A percentile compares a stretch with the other conserved stretches of the same genome.
Conservation (phyloP, 139 green algal genomes). For the Pseudopediastrum boryanum region DNA sequence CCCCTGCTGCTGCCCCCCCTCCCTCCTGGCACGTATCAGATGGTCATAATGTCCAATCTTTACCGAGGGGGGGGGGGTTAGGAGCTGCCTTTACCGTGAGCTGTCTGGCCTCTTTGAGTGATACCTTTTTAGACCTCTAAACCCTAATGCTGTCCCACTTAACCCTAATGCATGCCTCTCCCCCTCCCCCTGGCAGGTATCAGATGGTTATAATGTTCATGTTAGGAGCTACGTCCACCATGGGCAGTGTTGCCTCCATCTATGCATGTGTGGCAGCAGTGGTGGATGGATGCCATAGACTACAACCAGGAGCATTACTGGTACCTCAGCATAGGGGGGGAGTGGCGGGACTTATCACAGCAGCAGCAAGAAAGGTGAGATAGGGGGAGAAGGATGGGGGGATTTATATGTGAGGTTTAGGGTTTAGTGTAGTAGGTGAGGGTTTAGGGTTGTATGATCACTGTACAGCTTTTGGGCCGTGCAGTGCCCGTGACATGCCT, state of each 20-base stretch:
- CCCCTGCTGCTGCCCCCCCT: background rate
- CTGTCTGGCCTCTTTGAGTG: background rate
- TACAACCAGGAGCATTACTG: conserved; percentile 15
- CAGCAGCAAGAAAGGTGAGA: background rate
- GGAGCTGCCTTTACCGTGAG: background rate
- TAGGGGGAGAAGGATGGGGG: too few relatives aligned
- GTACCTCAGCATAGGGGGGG: background rate
- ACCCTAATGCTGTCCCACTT: background rate
- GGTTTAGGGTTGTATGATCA: too few relatives aligned
- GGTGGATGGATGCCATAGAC: conserved; percentile 41
- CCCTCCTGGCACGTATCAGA: background rate
- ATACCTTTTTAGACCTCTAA: background rate
- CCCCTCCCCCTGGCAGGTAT: conserved; percentile 44
- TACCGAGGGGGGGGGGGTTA: background rate
- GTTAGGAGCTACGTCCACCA: conserved; percentile 43
- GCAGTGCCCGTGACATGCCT: too few relatives aligned
- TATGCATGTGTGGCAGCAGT: conserved; percentile 41
- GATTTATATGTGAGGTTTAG: too few relatives aligned
- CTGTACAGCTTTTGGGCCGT: too few relatives aligned
- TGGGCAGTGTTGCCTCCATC: conserved; percentile 25
- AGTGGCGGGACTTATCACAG: conserved; percentile 14
- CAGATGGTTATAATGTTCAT: conserved; percentile 89
- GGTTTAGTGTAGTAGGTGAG: too few relatives aligned
- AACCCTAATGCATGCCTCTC: background rate
- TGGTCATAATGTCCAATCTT: background rate